These are phyloP conservation scores for Saraca asoca DNA, from an alignment of 331 rosid genomes.

Conservation along the genomic window DNA sequence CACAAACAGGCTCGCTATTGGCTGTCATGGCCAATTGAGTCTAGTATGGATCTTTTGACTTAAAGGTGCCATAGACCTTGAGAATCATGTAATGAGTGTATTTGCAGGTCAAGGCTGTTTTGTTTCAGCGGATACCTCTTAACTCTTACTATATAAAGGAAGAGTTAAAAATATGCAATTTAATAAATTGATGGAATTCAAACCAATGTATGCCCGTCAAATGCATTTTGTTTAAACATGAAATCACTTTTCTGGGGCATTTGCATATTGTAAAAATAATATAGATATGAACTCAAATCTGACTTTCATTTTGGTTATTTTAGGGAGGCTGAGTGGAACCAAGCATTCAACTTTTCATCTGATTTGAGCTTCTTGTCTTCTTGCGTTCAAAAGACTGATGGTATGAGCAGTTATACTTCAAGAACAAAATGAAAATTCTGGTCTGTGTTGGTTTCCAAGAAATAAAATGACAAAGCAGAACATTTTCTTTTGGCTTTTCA, in stretches of 20 bases:
- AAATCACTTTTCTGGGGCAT: neutral
- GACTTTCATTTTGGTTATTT: constrained; percentile 28
- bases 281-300: constrained; percentile 20
- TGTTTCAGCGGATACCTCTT: too few species aligned
- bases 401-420: constrained; percentile 39
- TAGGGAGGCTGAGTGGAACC: constrained; percentile 76
- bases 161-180: too few species aligned
- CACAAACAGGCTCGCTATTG: too few species aligned
- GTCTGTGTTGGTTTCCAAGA: neutral
- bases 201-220: neutral
- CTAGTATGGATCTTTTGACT: too few species aligned
- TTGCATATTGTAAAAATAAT: neutral
- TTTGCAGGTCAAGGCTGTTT: too few species aligned
- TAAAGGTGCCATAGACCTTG: too few species aligned
- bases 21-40: too few species aligned
- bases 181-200: neutral
- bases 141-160: too few species aligned
- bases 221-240: neutral
- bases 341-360: constrained; percentile 69
- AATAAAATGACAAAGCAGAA: neutral
- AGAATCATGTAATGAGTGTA: too few species aligned
- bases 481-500: neutral
- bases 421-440: neutral
- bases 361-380: constrained; percentile 68
- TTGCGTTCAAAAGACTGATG: constrained; percentile 61